A percentile compares a stretch with the other conserved stretches of the same genome.
Evolutionary conservation across 139 green algal species (phyloP).

Genomic region (Picochlorum sp.): DNA sequence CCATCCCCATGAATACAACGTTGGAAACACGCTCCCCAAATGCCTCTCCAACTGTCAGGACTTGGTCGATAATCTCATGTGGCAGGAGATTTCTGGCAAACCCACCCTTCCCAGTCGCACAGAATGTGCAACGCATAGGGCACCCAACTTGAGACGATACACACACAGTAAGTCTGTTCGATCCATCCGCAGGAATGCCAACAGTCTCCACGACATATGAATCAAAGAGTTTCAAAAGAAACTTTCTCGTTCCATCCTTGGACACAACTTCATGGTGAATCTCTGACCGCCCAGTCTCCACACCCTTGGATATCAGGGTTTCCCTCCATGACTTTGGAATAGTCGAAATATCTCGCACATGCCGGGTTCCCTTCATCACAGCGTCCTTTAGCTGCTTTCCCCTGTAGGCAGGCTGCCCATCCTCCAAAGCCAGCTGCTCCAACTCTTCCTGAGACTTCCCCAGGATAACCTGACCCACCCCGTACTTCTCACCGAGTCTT

Average conservation of each 20-base stretch:
- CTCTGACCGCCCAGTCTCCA: conserved; percentile 55
- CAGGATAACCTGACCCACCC: conserved; percentile 41
- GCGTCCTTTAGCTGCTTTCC: conserved; percentile 63
- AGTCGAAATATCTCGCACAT: conserved; percentile 41
- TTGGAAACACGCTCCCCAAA: conserved; percentile 38
- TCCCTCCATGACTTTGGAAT: conserved; percentile 50
- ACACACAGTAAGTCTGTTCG: conserved; percentile 79
- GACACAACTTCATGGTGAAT: conserved; percentile 50
- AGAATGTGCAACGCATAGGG: conserved; percentile 96
- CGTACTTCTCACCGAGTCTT: conserved; percentile 14
- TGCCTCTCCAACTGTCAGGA: conserved; percentile 52
- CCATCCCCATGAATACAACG: conserved; percentile 96
- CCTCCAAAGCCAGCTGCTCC: conserved; percentile 31
- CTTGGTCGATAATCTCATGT: conserved; percentile 92
- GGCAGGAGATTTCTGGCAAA: conserved; percentile 87
- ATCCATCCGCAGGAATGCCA: conserved; percentile 42
- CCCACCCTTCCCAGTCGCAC: conserved; percentile 92
- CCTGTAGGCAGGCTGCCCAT: conserved; percentile 45
- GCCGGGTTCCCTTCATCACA: conserved; percentile 41
- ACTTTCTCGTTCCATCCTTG: conserved; percentile 78
- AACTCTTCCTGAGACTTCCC: conserved; percentile 39
- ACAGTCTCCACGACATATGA: conserved; percentile 82
- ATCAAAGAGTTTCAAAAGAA: conserved; percentile 87
- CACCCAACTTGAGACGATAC: conserved; percentile 96
- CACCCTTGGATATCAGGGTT: conserved; percentile 34